Percentiles rank a stretch among this genome's conserved stretches.
Evolutionary conservation across 306 rosid species (phyloP).

Genomic region (Prunus salicina): DNA sequence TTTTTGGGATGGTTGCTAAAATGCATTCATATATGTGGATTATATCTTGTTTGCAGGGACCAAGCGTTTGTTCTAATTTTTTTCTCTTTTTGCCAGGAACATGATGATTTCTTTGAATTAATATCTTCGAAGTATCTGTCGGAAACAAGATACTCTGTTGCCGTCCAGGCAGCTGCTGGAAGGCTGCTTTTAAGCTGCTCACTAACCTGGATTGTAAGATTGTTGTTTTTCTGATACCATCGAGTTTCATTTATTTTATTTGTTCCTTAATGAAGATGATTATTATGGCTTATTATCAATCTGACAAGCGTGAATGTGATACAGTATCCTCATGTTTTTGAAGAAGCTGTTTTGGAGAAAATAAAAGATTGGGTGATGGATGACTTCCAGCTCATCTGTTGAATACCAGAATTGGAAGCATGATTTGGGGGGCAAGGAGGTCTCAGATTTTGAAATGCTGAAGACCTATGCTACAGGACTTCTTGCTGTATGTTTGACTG

Average conservation of each 20-base stretch:
- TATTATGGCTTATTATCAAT: background rate
- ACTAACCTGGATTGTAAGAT: slow-evolving; percentile 73
- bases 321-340: slow-evolving; percentile 95
- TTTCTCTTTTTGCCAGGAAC: slow-evolving; percentile 52
- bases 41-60: background rate
- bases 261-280: background rate
- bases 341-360: slow-evolving; percentile 70
- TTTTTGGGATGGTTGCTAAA: background rate
- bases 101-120: slow-evolving; percentile 91
- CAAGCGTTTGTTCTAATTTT: background rate
- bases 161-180: slow-evolving; percentile 73
- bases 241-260: background rate
- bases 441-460: slow-evolving; percentile 79
- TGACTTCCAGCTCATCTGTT: slow-evolving; percentile 35
- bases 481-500: slow-evolving; percentile 72
- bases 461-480: slow-evolving; percentile 90
- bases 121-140: slow-evolving; percentile 77
- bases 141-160: slow-evolving; percentile 57
- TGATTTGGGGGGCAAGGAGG: slow-evolving; percentile 54
- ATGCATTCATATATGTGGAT: background rate
- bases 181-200: slow-evolving; percentile 85
- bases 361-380: slow-evolving; percentile 81
- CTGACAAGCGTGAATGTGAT: slow-evolving; percentile 19
- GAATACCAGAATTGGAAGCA: slow-evolving; percentile 62
- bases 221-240: background rate